These are phyloP conservation scores for Yamadazyma membranifaciens DNA, from an alignment of 1,139 yeast genomes.

Conservation along the genomic window DNA sequence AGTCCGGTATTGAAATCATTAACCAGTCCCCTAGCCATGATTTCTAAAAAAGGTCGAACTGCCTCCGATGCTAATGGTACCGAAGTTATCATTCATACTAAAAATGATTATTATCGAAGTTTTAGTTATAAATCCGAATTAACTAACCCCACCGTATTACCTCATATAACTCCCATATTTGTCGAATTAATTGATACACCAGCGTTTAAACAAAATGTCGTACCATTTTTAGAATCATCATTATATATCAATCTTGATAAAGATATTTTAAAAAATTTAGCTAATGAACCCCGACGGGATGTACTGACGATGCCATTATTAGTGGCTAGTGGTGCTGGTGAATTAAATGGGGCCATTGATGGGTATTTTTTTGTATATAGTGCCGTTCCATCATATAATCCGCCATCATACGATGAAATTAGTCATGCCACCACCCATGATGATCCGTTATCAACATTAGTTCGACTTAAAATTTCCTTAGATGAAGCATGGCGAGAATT, in stretches of 20 bases:
- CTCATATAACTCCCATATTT: slow-evolving; percentile 55
- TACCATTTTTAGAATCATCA: slow-evolving; percentile 74
- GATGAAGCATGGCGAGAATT: slow-evolving; percentile 76
- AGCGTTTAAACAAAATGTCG: slow-evolving; percentile 61
- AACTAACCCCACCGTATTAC: slow-evolving; percentile 25
- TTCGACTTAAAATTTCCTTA: slow-evolving; percentile 41
- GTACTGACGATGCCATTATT: slow-evolving; percentile 65
- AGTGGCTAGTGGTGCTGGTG: slow-evolving; percentile 78
- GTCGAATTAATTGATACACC: slow-evolving; percentile 75
- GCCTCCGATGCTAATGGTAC: slow-evolving; percentile 13
- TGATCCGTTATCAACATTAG: slow-evolving; percentile 40
- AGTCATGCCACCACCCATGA: not conserved
- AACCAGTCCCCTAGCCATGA: slow-evolving; percentile 15
- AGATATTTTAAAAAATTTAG: slow-evolving; percentile 58
- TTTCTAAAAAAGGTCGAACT: slow-evolving; percentile 18
- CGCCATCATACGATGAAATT: slow-evolving; percentile 47
- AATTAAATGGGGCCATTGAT: slow-evolving; percentile 68
- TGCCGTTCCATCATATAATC: slow-evolving; percentile 58
- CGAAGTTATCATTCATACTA: slow-evolving; percentile 13
- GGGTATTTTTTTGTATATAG: slow-evolving; percentile 70
- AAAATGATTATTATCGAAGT: slow-evolving; percentile 26
- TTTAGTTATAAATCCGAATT: slow-evolving; percentile 23
- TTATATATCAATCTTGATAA: slow-evolving; percentile 59
- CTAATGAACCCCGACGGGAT: slow-evolving; percentile 63
- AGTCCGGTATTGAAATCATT: slow-evolving; percentile 29